A percentile compares a stretch with the other conserved stretches of the same genome.
These are phyloP conservation scores for Aspergillus ruber DNA, from an alignment of 2,329 filamentous ascomycete species.

Conservation along the genomic window DNA sequence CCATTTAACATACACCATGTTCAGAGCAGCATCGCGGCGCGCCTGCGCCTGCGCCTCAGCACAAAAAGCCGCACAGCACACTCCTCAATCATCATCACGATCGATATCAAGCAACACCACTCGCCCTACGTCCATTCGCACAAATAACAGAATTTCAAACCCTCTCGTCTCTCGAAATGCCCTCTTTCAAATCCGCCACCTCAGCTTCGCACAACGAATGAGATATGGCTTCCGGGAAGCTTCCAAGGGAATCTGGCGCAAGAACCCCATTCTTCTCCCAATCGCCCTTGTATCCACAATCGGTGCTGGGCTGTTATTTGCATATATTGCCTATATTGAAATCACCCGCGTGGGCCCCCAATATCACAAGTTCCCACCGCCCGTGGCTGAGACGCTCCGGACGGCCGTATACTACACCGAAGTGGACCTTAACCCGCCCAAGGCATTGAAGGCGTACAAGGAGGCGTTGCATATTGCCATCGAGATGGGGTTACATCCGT, in stretches of 20 bases:
- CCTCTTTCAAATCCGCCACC: conserved; percentile 14
- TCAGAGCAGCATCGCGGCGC: conserved; percentile 19
- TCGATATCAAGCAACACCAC: conserved; percentile 14
- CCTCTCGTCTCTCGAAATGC: neutral
- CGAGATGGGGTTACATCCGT: conserved; percentile 73
- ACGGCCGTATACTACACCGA: conserved; percentile 83
- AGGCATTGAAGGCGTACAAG: conserved; percentile 77
- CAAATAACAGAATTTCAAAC: neutral
- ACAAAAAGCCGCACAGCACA: conserved; percentile 12
- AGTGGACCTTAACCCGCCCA: conserved; percentile 63
- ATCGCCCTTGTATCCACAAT: conserved; percentile 35
- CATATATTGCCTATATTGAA: conserved; percentile 40
- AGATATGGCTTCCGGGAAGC: conserved; percentile 29
- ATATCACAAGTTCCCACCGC: conserved; percentile 38
- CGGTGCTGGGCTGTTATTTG: conserved; percentile 28
- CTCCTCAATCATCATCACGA: conserved; percentile 12
- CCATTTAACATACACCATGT: conserved; percentile 9
- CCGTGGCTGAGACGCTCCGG: conserved; percentile 58
- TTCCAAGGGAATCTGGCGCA: conserved; percentile 35
- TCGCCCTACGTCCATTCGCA: conserved; percentile 1
- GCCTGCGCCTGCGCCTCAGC: conserved; percentile 20
- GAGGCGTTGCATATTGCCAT: conserved; percentile 68
- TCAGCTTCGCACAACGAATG: conserved; percentile 25
- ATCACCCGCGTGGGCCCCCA: conserved; percentile 36
- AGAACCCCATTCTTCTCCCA: conserved; percentile 38